Conservation (phyloP, 2,329 filamentous ascomycete genomes). For the Calonectria fujianensis region DNA sequence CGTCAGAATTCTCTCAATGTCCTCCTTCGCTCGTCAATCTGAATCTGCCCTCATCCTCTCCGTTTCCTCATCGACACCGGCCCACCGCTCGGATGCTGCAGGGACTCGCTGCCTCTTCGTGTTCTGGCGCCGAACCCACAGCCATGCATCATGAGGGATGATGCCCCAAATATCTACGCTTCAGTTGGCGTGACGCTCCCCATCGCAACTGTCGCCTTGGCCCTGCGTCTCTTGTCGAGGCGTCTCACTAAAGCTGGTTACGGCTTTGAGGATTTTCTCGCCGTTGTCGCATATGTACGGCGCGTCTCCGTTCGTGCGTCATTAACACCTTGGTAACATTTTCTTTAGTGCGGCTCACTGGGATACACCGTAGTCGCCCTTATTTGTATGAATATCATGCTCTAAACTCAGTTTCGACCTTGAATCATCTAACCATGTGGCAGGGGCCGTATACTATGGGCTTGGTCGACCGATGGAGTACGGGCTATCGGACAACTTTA, state of each 20-base stretch:
- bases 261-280: slow-evolving; percentile 48
- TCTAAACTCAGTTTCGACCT: too few species aligned
- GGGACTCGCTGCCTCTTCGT: slow-evolving; percentile 1
- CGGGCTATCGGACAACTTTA: background rate
- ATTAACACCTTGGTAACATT: slow-evolving; percentile 27
- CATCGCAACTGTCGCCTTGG: slow-evolving; percentile 46
- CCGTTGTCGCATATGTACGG: slow-evolving; percentile 51
- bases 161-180: slow-evolving; percentile 40
- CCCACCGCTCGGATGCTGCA: background rate
- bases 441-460: slow-evolving; percentile 18
- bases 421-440: slow-evolving; percentile 23
- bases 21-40: background rate
- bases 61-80: background rate
- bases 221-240: slow-evolving; percentile 46
- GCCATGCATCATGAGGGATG: slow-evolving; percentile 22
- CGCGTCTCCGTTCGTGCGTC: background rate
- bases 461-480: background rate
- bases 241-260: slow-evolving; percentile 51
- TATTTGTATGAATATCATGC: slow-evolving; percentile 38
- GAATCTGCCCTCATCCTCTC: background rate
- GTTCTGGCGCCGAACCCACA: background rate
- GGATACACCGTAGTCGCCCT: slow-evolving; percentile 45
- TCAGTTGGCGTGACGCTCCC: slow-evolving; percentile 48
- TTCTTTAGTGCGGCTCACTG: slow-evolving; percentile 44
- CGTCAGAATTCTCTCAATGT: background rate